Evolutionary conservation across 768 basidiomycete genomes (phyloP).

Genomic region (Amanita pallidorosea): DNA sequence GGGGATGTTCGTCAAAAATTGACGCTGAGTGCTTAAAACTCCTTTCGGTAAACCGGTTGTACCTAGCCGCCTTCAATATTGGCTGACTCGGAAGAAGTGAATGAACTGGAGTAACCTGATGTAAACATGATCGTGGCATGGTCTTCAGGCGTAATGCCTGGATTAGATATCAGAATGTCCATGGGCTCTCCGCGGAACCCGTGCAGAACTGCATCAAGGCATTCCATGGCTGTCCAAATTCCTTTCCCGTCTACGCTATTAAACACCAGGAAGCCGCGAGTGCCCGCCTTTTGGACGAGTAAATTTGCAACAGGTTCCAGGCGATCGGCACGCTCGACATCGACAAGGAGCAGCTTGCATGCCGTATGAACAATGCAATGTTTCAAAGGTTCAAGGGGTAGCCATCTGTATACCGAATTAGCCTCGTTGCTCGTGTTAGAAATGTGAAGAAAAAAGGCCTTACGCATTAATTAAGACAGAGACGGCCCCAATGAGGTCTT

Average conservation of each 20-base stretch:
- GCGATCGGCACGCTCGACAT: constrained; percentile 32
- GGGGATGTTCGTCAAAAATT: constrained; percentile 34
- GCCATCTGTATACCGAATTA: constrained; percentile 20
- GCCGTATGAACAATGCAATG: constrained; percentile 35
- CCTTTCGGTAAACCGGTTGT: constrained; percentile 27
- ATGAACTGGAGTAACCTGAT: constrained; percentile 24
- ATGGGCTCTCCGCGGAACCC: constrained; percentile 20
- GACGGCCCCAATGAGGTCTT: constrained; percentile 38
- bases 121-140: constrained; percentile 43
- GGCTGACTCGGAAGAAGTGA: constrained; percentile 7
- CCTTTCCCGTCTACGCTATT: constrained; percentile 29
- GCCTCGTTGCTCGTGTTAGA: too few species aligned
- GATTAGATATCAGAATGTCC: constrained; percentile 20
- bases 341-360: constrained; percentile 32
- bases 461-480: constrained; percentile 37
- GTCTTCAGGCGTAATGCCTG: constrained; percentile 31
- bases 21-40: constrained; percentile 41
- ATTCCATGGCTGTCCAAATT: constrained; percentile 29
- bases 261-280: constrained; percentile 30
- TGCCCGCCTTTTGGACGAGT: constrained; percentile 19
- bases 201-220: constrained; percentile 24
- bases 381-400: constrained; percentile 27
- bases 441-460: constrained; percentile 8
- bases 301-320: constrained; percentile 18
- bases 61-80: constrained; percentile 6